A percentile compares a stretch with the other conserved stretches of the same genome.
Evolutionary conservation across 768 basidiomycete species (phyloP).

Genomic region (Leucogyrophana mollusca): DNA sequence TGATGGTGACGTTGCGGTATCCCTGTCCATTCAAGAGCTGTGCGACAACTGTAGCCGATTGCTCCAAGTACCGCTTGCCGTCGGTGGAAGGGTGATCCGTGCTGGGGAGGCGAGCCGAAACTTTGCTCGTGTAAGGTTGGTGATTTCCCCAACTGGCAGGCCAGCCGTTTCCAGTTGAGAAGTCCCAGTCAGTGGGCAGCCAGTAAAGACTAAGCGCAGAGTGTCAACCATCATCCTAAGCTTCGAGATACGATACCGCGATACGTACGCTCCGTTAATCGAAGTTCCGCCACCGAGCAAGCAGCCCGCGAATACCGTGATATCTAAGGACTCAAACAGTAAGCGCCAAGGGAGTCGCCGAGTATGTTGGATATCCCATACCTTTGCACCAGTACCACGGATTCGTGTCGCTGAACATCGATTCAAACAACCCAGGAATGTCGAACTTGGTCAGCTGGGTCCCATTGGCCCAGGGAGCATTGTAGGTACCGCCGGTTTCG

Average conservation of each 20-base stretch:
- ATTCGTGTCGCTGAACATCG: slow-evolving; percentile 58
- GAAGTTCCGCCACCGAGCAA: slow-evolving; percentile 62
- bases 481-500: slow-evolving; percentile 57
- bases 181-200: slow-evolving; percentile 52
- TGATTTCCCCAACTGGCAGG: slow-evolving; percentile 56
- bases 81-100: slow-evolving; percentile 62
- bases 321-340: slow-evolving; percentile 32
- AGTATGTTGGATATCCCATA: slow-evolving; percentile 12
- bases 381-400: slow-evolving; percentile 68
- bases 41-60: slow-evolving; percentile 42
- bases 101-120: slow-evolving; percentile 50
- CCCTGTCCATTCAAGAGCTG: slow-evolving; percentile 48
- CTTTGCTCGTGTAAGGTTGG: slow-evolving; percentile 44
- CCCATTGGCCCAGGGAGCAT: slow-evolving; percentile 47
- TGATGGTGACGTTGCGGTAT: slow-evolving; percentile 53
- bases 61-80: slow-evolving; percentile 55
- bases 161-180: slow-evolving; percentile 50
- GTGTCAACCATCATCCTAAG: background rate
- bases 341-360: background rate
- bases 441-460: slow-evolving; percentile 65
- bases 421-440: slow-evolving; percentile 60
- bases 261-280: slow-evolving; percentile 59
- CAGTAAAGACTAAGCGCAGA: slow-evolving; percentile 43
- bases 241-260: background rate
- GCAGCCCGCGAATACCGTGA: slow-evolving; percentile 64